Percentiles rank a stretch among this genome's conserved stretches.
phyloP scores from a whole-genome alignment of 345 rosid species.

The Syzygium aqueum region DNA sequence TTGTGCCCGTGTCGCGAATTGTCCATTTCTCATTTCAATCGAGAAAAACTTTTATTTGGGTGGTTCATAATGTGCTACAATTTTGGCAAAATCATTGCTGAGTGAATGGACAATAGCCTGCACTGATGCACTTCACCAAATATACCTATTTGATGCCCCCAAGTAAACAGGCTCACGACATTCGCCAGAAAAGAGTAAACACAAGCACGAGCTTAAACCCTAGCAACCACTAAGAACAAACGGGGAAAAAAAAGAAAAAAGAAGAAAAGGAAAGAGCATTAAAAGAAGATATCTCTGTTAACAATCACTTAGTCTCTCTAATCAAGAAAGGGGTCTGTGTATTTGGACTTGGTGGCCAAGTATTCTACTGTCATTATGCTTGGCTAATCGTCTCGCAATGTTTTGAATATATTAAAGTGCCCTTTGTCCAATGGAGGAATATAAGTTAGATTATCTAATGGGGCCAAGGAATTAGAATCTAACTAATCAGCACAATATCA shows the following conservation, averaged over 20 bases:
- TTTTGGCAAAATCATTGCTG: background rate
- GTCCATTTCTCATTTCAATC: background rate
- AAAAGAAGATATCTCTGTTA: background rate
- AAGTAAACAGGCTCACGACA: background rate
- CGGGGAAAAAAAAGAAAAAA: background rate
- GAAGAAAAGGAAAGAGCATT: background rate
- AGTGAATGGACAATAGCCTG: background rate
- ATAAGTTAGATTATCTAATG: background rate
- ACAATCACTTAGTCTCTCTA: background rate
- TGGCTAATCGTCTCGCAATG: background rate
- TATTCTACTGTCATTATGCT: background rate
- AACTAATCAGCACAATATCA: background rate
- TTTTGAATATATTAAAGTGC: background rate
- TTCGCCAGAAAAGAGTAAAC: background rate
- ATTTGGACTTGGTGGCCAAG: background rate
- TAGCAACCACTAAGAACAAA: background rate
- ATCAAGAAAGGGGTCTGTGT: background rate
- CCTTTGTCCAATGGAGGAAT: background rate
- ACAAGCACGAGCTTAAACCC: background rate
- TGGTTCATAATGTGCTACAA: background rate
- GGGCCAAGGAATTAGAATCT: background rate
- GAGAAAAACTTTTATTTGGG: background rate
- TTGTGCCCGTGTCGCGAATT: background rate
- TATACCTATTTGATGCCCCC: background rate
- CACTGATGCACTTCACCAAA: background rate